Conservation (phyloP, 1,284 basidiomycete genomes). For the Heterobasidion occidentale region DNA sequence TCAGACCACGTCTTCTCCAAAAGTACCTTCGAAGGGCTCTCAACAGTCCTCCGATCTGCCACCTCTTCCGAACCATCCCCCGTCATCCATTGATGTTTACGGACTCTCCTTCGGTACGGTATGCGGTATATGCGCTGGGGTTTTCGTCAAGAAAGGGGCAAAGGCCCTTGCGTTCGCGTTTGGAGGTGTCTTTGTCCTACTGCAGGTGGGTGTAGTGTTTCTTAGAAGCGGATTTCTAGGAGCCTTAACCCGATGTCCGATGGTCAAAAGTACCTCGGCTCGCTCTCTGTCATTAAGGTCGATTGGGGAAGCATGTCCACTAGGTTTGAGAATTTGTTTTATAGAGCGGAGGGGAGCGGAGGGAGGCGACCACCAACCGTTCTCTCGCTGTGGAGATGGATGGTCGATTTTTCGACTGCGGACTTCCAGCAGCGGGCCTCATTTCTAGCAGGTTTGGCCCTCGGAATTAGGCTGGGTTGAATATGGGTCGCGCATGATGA, state of each 20-base stretch:
- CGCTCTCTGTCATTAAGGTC: slow-evolving; percentile 63
- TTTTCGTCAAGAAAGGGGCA: slow-evolving; percentile 93
- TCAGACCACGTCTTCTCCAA: slow-evolving; percentile 1
- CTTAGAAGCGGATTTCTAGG: background rate
- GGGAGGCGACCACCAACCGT: slow-evolving; percentile 51
- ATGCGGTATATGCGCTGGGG: slow-evolving; percentile 81
- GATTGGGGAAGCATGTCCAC: slow-evolving; percentile 64
- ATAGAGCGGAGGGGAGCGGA: slow-evolving; percentile 50
- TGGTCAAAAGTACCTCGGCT: slow-evolving; percentile 62
- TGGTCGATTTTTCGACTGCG: slow-evolving; percentile 83
- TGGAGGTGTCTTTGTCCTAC: slow-evolving; percentile 79
- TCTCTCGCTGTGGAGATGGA: slow-evolving; percentile 59
- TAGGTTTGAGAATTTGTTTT: slow-evolving; percentile 71
- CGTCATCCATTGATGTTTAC: slow-evolving; percentile 70
- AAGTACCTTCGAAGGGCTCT: background rate
- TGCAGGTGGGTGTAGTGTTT: slow-evolving; percentile 57
- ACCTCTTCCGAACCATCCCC: slow-evolving; percentile 44
- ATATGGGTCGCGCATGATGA: background rate
- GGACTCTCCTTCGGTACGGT: slow-evolving; percentile 86
- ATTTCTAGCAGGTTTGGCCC: slow-evolving; percentile 62
- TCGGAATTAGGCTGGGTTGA: slow-evolving; percentile 54
- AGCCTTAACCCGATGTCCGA: background rate
- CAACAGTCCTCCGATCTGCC: slow-evolving; percentile 1
- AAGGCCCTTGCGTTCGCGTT: slow-evolving; percentile 78
- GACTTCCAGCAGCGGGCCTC: slow-evolving; percentile 86